Percentiles rank a stretch among this genome's conserved stretches.
Evolutionary conservation across 805 yeast genomes (phyloP).

Genomic region (Maudiozyma bulderi): DNA sequence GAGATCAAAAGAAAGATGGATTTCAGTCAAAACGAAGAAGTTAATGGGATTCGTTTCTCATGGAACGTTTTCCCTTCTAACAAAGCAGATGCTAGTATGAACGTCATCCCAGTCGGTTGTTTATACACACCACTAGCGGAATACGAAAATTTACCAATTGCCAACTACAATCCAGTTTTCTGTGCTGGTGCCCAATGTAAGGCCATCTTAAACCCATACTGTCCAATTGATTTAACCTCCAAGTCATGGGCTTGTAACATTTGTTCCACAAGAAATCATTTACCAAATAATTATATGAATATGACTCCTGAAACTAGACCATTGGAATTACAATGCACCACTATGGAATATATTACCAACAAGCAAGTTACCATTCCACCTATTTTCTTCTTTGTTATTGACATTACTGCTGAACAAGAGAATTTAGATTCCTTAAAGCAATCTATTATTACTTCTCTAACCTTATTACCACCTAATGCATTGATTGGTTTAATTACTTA

Average conservation of each 20-base stretch:
- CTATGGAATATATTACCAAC: slow-evolving; percentile 76
- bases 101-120: slow-evolving; percentile 90
- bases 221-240: slow-evolving; percentile 66
- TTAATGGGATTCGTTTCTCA: slow-evolving; percentile 63
- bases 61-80: slow-evolving; percentile 88
- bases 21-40: slow-evolving; percentile 56
- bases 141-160: slow-evolving; percentile 64
- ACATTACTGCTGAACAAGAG: slow-evolving; percentile 82
- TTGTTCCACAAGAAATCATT: slow-evolving; percentile 66
- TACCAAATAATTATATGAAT: slow-evolving; percentile 75
- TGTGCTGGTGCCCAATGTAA: slow-evolving; percentile 75
- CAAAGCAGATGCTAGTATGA: slow-evolving; percentile 77
- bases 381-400: slow-evolving; percentile 75
- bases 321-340: slow-evolving; percentile 62
- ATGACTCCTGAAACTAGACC: slow-evolving; percentile 72
- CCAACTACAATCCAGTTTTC: slow-evolving; percentile 75
- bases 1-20: slow-evolving; percentile 23
- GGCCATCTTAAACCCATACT: slow-evolving; percentile 79
- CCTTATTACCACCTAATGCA: slow-evolving; percentile 81
- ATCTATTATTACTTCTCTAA: slow-evolving; percentile 61
- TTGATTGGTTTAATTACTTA: slow-evolving; percentile 74
- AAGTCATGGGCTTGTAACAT: slow-evolving; percentile 80
- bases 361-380: slow-evolving; percentile 82
- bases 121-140: slow-evolving; percentile 88
- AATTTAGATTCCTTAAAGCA: slow-evolving; percentile 78